phyloP scores from a whole-genome alignment of 306 rosid species.

The Quercus agrifolia region DNA sequence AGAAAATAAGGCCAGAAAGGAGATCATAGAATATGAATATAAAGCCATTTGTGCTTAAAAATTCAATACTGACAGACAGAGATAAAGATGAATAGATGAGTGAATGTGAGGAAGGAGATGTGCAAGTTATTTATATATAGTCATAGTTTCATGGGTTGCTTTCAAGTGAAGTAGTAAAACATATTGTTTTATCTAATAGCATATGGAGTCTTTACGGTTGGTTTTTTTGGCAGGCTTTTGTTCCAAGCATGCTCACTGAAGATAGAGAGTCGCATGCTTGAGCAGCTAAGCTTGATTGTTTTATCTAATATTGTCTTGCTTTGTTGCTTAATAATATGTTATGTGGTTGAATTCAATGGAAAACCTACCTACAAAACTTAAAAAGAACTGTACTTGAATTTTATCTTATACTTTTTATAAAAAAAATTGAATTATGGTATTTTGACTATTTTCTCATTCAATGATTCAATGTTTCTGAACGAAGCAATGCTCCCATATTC shows the following conservation, averaged over 20 bases:
- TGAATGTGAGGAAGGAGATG: constrained; percentile 13
- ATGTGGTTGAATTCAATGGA: too few relatives aligned
- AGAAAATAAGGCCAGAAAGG: background rate
- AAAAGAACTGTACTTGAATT: too few relatives aligned
- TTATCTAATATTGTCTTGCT: too few relatives aligned
- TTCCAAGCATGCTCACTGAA: constrained; percentile 27
- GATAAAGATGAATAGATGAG: constrained; percentile 9
- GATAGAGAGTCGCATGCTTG: too few relatives aligned
- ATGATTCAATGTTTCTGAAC: background rate
- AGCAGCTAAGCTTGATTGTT: too few relatives aligned
- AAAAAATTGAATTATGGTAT: background rate
- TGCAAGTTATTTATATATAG: constrained; percentile 23
- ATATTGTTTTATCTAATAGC: background rate
- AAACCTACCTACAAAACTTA: too few relatives aligned
- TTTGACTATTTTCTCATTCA: background rate
- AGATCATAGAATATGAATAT: constrained; percentile 22
- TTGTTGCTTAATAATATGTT: too few relatives aligned
- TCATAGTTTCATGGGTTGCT: constrained; percentile 34
- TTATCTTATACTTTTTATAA: too few relatives aligned
- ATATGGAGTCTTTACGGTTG: constrained; percentile 48
- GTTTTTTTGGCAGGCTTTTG: constrained; percentile 35
- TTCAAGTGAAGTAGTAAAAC: constrained; percentile 41
- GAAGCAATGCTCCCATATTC: background rate
- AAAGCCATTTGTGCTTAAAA: constrained; percentile 35
- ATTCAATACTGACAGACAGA: background rate